A percentile compares a stretch with the other conserved stretches of the same genome.
Evolutionary conservation across 1,284 basidiomycete genomes (phyloP).

Genomic region (Fistulinella cinereoalba): DNA sequence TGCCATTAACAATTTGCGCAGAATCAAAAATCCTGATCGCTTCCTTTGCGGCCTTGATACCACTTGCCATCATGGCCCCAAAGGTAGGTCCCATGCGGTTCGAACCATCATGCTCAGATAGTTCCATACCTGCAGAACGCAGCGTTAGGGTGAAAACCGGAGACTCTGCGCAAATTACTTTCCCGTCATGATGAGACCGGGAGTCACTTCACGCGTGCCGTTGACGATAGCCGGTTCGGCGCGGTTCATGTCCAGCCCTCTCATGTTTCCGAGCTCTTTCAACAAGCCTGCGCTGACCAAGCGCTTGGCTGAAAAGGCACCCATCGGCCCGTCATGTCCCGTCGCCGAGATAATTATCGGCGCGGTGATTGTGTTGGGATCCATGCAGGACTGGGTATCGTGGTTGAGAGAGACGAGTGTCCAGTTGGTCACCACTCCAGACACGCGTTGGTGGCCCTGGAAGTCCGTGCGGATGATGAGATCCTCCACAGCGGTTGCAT

Average conservation of each 20-base stretch:
- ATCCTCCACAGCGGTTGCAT: constrained; percentile 77
- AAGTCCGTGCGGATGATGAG: constrained; percentile 67
- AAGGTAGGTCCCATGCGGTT: constrained; percentile 83
- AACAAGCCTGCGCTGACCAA: constrained; percentile 74
- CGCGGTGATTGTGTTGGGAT: constrained; percentile 80
- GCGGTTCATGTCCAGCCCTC: constrained; percentile 74
- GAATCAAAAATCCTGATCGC: constrained; percentile 63
- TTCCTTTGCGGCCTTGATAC: constrained; percentile 75
- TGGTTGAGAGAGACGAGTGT: constrained; percentile 81
- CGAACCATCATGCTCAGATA: constrained; percentile 80
- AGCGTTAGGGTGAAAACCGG: constrained; percentile 1
- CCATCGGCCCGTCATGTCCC: constrained; percentile 82
- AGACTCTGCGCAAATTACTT: constrained; percentile 21
- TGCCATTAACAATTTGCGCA: constrained; percentile 62
- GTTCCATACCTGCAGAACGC: constrained; percentile 67
- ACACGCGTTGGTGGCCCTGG: constrained; percentile 61
- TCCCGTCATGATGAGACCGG: constrained; percentile 77
- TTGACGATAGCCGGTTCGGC: constrained; percentile 78
- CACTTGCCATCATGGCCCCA: constrained; percentile 79
- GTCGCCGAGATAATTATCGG: constrained; percentile 72
- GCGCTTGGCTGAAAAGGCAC: constrained; percentile 82
- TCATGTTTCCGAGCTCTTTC: constrained; percentile 81
- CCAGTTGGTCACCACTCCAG: constrained; percentile 88
- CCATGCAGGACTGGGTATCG: constrained; percentile 83
- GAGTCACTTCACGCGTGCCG: constrained; percentile 75